phyloP scores from a whole-genome alignment of 495 filamentous ascomycete species.

The Neurospora sublineolata region DNA sequence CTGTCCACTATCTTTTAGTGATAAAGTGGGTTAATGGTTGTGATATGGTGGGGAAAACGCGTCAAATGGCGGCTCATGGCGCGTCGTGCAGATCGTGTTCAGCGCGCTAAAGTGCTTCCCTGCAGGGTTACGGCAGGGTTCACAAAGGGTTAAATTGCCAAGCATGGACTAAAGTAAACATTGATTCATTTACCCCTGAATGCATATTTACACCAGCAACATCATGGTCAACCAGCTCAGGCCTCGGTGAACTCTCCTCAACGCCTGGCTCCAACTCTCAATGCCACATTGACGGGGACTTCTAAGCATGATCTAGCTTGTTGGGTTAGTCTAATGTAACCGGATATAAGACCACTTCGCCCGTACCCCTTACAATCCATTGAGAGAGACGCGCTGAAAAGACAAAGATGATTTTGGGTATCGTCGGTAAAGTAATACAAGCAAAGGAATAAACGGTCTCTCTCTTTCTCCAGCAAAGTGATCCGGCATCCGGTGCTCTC shows the following conservation, averaged over 20 bases:
- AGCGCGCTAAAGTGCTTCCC: background rate
- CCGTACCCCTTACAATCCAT: background rate
- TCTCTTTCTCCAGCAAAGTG: background rate
- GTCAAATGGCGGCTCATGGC: conserved; percentile 1
- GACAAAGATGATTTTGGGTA: background rate
- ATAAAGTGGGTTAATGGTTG: background rate
- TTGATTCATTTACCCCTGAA: background rate
- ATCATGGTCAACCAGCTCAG: conserved; percentile 1
- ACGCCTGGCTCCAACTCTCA: background rate
- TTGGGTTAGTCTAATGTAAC: background rate
- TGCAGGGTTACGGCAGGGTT: background rate
- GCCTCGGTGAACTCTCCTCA: background rate
- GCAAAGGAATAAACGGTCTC: background rate
- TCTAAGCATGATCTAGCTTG: background rate
- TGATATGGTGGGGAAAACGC: conserved; percentile 16
- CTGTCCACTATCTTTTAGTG: background rate
- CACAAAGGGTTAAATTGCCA: background rate
- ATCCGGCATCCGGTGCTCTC: background rate
- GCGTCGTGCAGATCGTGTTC: background rate
- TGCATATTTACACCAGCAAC: background rate
- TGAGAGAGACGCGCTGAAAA: background rate
- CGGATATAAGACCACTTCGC: background rate
- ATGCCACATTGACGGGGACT: background rate
- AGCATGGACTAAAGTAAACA: background rate
- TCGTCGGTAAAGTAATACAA: background rate